phyloP scores from a whole-genome alignment of 768 basidiomycete genomes.

The Paxillus ammoniavirescens region DNA sequence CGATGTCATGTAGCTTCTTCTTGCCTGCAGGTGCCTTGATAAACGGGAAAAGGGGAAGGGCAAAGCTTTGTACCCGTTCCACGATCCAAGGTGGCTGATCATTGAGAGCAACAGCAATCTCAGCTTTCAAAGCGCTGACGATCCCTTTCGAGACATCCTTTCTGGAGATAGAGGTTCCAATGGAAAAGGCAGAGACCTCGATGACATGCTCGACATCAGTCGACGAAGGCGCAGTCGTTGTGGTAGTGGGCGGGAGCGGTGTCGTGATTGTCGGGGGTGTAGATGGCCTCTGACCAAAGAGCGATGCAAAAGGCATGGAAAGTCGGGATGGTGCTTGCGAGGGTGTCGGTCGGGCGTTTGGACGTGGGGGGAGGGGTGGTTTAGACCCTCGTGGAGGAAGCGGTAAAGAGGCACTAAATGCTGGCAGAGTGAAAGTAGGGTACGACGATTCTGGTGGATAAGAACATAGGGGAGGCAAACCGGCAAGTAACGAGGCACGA shows the following conservation, averaged over 20 bases:
- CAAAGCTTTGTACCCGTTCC: conserved; percentile 57
- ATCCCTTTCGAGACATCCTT: conserved; percentile 55
- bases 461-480: conserved; percentile 55
- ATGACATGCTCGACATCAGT: conserved; percentile 36
- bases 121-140: conserved; percentile 49
- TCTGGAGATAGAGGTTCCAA: conserved; percentile 50
- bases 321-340: conserved; percentile 45
- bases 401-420: conserved; percentile 34
- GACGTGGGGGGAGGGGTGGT: conserved; percentile 46
- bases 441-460: conserved; percentile 39
- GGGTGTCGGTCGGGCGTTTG: conserved; percentile 13
- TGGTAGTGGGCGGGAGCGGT: conserved; percentile 23
- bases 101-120: conserved; percentile 50
- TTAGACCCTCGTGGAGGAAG: conserved; percentile 42
- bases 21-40: conserved; percentile 35
- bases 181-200: conserved; percentile 62
- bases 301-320: conserved; percentile 72
- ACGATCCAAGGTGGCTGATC: conserved; percentile 55
- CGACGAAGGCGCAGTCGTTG: conserved; percentile 24
- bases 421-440: conserved; percentile 46
- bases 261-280: conserved; percentile 31
- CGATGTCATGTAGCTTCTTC: conserved; percentile 32
- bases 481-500: conserved; percentile 35
- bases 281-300: conserved; percentile 55
- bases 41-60: conserved; percentile 57